Evolutionary conservation across 2,329 filamentous ascomycete genomes (phyloP), one percentile per base, ranked within the genome.

Genomic region (Penicillium janthinellum): DNA sequence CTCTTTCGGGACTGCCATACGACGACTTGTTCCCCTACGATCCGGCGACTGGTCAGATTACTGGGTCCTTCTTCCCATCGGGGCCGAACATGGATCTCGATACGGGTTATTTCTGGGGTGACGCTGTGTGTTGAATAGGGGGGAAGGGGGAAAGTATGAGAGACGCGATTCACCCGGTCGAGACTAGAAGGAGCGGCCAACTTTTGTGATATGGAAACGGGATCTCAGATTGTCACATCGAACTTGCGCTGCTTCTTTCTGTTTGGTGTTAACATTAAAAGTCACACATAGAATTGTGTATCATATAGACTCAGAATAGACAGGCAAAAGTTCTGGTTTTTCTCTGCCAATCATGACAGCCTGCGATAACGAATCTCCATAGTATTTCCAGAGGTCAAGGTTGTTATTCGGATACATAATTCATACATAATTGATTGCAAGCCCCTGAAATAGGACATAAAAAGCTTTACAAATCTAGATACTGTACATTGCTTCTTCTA

Each of bases 31-130:
- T 75, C 31, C 74, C 74, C 1, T 76, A 72, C 35, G 74, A 77
- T 54, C 70, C 74, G 20, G 64, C 59, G 45, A 75, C 73, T 1
- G 74, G 74, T 20, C 73, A 76, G 49, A 70, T 77, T 0, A 75
- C 73, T 0, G 73, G 73, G n/a, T 75, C 73, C 5, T 75, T 77
- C 55, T 77, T 77, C 60, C 73, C 73, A n/a, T 51, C 63, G 6
- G 67, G 64, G 22, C 52, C 62, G 5, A 71, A 67, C 28, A 44
- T 75, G 28, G 73, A 75, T 39, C 57, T 75, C 47, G 72, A 75
- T 25, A 58, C 75, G 58, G 70, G 67, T 1, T 73, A 70, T 61
- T 67, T 71, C 58, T 74, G 71, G 69, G 68, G 69, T 39, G 72
- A 73, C 58, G 65, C 71, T 6, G 63, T 71, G 8, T 71, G 64